These are phyloP conservation scores for Zygosaccharomyces pseudobailii DNA, from an alignment of 1,139 yeast species.

Conservation along the genomic window DNA sequence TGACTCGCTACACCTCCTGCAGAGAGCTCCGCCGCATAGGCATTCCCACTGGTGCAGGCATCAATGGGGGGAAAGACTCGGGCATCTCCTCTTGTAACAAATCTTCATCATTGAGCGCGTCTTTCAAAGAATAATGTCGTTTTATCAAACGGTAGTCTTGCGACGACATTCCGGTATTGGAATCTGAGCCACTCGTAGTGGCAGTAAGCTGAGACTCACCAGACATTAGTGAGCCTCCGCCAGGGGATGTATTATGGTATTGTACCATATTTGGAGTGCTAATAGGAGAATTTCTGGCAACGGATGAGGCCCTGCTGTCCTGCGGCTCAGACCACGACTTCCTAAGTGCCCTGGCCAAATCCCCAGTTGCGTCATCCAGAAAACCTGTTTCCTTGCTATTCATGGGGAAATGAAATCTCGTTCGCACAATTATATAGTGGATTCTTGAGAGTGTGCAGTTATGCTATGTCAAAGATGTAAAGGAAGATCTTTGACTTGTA, in stretches of 20 bases:
- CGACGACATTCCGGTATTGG: neutral
- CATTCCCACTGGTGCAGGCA: constrained; percentile 15
- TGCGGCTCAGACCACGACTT: constrained; percentile 34
- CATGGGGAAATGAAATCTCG: neutral
- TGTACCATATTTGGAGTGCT: constrained; percentile 15
- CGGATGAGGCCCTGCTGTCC: constrained; percentile 8
- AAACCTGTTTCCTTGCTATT: neutral
- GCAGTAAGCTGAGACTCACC: neutral
- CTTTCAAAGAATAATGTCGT: constrained; percentile 14
- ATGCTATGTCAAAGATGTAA: neutral
- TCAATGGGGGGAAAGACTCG: constrained; percentile 22
- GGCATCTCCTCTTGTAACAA: constrained; percentile 11
- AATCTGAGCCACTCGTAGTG: neutral
- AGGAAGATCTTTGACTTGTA: neutral
- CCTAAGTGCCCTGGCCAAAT: constrained; percentile 31
- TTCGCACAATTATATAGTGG: neutral
- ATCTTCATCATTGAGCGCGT: neutral
- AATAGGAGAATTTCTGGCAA: constrained; percentile 15
- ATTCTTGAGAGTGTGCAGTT: neutral
- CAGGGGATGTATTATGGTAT: neutral
- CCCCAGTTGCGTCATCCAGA: constrained; percentile 17
- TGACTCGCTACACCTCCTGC: constrained; percentile 32
- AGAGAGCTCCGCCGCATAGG: constrained; percentile 28
- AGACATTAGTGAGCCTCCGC: neutral
- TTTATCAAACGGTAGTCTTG: constrained; percentile 6